Percentiles rank a stretch among this genome's conserved stretches.
phyloP scores from a whole-genome alignment of 768 basidiomycete species.

The Russula abietina region DNA sequence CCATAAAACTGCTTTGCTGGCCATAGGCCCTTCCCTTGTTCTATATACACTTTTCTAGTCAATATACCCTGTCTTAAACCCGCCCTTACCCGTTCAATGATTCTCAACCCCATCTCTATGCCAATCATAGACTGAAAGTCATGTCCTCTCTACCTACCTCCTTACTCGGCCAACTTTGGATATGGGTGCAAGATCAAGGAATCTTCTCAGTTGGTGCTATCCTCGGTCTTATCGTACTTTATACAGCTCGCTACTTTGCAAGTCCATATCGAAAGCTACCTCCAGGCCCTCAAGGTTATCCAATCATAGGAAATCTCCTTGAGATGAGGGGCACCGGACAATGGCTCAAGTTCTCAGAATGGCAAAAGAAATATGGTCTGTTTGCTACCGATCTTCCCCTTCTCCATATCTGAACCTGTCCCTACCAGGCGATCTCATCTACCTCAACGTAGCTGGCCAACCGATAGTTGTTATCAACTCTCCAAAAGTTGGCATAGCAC shows the following conservation, averaged over 20 bases:
- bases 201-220: background rate
- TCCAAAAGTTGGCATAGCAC: background rate
- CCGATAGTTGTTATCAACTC: background rate
- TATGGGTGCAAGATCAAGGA: background rate
- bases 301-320: background rate
- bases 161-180: background rate
- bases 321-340: background rate
- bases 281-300: background rate
- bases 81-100: too few species aligned
- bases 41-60: too few species aligned
- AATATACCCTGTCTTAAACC: too few species aligned
- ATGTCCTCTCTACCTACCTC: background rate
- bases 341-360: background rate
- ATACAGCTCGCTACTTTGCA: background rate
- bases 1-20: too few species aligned
- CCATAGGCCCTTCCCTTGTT: too few species aligned
- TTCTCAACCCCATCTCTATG: too few species aligned
- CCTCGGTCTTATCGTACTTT: background rate
- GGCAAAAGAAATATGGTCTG: background rate
- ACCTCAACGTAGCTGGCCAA: background rate
- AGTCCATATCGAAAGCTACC: background rate
- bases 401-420: background rate
- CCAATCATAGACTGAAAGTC: background rate
- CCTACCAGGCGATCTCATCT: background rate
- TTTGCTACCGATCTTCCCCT: background rate